Evolutionary conservation across 768 basidiomycete genomes (phyloP).

Genomic region (Pseudohyphozyma bogoriensis): DNA sequence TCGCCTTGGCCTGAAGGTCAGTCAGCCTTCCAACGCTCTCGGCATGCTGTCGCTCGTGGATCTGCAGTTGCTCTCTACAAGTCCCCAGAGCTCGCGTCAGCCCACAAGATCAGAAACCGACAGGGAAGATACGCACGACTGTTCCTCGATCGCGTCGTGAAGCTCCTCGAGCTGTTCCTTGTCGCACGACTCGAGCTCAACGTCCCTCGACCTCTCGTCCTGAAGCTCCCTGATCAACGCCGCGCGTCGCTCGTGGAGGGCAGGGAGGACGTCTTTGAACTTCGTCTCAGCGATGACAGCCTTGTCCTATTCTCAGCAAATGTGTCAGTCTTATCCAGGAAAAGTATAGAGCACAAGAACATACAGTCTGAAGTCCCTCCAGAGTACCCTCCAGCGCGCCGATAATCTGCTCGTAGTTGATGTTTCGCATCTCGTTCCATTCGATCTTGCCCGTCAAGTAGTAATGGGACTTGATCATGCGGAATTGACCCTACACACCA

Average conservation of each 20-base stretch:
- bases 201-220: slow-evolving; percentile 25
- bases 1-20: slow-evolving; percentile 12
- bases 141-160: slow-evolving; percentile 30
- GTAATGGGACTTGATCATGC: slow-evolving; percentile 28
- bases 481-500: slow-evolving; percentile 25
- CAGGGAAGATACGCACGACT: slow-evolving; percentile 19
- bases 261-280: slow-evolving; percentile 12
- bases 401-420: slow-evolving; percentile 17
- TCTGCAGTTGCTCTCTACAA: slow-evolving; percentile 14
- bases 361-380: slow-evolving; percentile 12
- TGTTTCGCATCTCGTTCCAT: slow-evolving; percentile 27
- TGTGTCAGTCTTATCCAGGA: background rate
- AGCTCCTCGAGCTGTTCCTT: slow-evolving; percentile 21
- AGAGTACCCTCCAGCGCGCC: slow-evolving; percentile 26
- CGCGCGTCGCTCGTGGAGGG: slow-evolving; percentile 22
- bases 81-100: background rate
- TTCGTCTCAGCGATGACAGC: slow-evolving; percentile 5
- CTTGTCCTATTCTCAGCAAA: slow-evolving; percentile 7
- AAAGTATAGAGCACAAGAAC: background rate
- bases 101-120: background rate
- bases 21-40: slow-evolving; percentile 11
- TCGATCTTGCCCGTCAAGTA: slow-evolving; percentile 22
- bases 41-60: slow-evolving; percentile 12
- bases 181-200: slow-evolving; percentile 28
- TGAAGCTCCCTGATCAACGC: slow-evolving; percentile 23